Evolutionary conservation across 73 alveolate species (phyloP).

Genomic region (Diophrys sp.): DNA sequence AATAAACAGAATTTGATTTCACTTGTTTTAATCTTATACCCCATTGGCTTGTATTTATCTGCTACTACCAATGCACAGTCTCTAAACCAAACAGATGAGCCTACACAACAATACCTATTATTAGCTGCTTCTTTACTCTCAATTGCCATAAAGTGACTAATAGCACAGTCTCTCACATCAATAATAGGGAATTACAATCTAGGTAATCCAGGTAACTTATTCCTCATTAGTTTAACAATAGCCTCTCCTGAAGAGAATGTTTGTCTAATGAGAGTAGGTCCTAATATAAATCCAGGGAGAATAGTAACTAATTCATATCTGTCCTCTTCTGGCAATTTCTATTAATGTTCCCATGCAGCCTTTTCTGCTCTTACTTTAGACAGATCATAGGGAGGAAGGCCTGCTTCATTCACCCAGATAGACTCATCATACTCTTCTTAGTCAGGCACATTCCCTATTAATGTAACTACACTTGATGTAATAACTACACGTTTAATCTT

Average conservation of each 20-base stretch:
- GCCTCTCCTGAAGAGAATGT: constrained; percentile 32
- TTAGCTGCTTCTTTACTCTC: constrained; percentile 18
- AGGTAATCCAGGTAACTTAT: constrained; percentile 50
- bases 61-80: not conserved
- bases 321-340: constrained; percentile 18
- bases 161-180: constrained; percentile 69
- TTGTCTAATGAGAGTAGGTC: constrained; percentile 18
- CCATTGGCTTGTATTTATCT: not conserved
- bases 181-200: constrained; percentile 23
- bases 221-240: constrained; percentile 24
- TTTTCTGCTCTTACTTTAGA: constrained; percentile 53
- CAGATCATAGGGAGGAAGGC: constrained; percentile 18
- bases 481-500: constrained; percentile 57
- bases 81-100: not conserved
- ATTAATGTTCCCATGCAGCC: constrained; percentile 59
- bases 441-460: constrained; percentile 3
- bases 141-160: constrained; percentile 46
- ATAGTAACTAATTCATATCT: constrained; percentile 44
- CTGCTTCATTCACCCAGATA: constrained; percentile 30
- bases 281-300: constrained; percentile 51
- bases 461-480: constrained; percentile 34
- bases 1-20: not conserved
- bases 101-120: not conserved
- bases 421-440: not conserved
- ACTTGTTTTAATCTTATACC: not conserved